Evolutionary conservation across 306 rosid genomes (phyloP), one percentile per base, ranked within the genome.

Genomic region (Canavalia ensiformis): DNA sequence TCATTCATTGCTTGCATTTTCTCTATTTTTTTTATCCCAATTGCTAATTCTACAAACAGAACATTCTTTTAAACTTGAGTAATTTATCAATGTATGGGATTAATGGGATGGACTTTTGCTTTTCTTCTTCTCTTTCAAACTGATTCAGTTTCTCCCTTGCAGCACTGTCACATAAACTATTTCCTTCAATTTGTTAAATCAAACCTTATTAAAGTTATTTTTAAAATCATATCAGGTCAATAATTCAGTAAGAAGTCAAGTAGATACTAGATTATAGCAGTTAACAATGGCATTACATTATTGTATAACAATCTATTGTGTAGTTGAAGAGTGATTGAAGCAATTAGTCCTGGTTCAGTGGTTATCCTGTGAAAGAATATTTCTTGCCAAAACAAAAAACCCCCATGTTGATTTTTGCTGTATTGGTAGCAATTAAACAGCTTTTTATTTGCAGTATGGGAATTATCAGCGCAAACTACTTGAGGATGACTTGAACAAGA

Each of bases 401-500:
- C 55, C 29, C 31, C 54, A 72, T 73, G 51, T 41, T 52, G 12
- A 45, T 65, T 31, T 37, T 65, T 72, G 6, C 45, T 42, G 31
- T 79, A 68, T 66, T 67, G 57, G 12, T 78, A 28, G 4, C 54
- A 67, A 18, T 25, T 8, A 25, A 37, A 4, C n/a, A 0, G 28
- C 50, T 9, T 4, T 79, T 55, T 68, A 9, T 79, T 46, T 89
- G 84, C 89, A 95, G 98, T 91, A 91, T 85, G 97, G 92, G 34
- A 89, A 50, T 62, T 82, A 89, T 83, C 92, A 91, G 74, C 88
- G 90, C 47, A 88, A 81, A 76, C 74, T 88, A 41, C 82, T 93
- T 35, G 91, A 84, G 35, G 97, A 95, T 78, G 98, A 95, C 78
- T 85, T 95, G 84, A 88, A 92, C 76, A 86, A 82, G 87, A 90